These are phyloP conservation scores for Fusarium citri DNA, from an alignment of 2,329 filamentous ascomycete species.

Conservation along the genomic window DNA sequence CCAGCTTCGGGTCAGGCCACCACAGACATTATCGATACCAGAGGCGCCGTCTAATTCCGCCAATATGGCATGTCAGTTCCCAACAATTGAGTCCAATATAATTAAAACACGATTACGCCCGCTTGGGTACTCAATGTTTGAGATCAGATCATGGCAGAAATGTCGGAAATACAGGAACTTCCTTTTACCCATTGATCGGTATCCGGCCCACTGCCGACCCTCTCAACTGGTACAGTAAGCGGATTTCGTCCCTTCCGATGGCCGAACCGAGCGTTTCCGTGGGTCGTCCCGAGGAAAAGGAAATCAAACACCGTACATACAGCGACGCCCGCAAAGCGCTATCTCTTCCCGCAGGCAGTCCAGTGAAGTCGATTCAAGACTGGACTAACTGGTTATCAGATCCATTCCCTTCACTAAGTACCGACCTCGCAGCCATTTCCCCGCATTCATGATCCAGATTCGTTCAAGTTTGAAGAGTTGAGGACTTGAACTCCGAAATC, in stretches of 20 bases:
- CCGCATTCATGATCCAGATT: constrained; percentile 23
- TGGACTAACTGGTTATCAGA: constrained; percentile 1
- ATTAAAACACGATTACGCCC: neutral
- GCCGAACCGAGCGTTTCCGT: constrained; percentile 45
- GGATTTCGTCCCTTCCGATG: constrained; percentile 35
- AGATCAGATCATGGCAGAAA: neutral
- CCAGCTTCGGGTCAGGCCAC: constrained; percentile 29
- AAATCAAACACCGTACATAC: neutral
- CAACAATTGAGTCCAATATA: constrained; percentile 13
- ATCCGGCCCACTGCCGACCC: constrained; percentile 8
- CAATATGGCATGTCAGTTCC: constrained; percentile 29
- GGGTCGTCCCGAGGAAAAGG: constrained; percentile 31
- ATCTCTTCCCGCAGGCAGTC: neutral
- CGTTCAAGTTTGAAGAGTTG: neutral
- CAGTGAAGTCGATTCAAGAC: neutral
- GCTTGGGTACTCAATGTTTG: neutral
- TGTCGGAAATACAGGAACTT: neutral
- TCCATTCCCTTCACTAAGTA: neutral
- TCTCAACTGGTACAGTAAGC: constrained; percentile 3
- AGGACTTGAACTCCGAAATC: constrained; percentile 2
- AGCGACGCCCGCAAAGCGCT: constrained; percentile 16
- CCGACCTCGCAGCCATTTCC: neutral
- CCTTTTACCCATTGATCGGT: constrained; percentile 5
- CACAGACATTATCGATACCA: neutral
- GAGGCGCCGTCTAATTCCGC: constrained; percentile 26